Evolutionary conservation across 305 asterid species (phyloP).

Genomic region (Withania somnifera): DNA sequence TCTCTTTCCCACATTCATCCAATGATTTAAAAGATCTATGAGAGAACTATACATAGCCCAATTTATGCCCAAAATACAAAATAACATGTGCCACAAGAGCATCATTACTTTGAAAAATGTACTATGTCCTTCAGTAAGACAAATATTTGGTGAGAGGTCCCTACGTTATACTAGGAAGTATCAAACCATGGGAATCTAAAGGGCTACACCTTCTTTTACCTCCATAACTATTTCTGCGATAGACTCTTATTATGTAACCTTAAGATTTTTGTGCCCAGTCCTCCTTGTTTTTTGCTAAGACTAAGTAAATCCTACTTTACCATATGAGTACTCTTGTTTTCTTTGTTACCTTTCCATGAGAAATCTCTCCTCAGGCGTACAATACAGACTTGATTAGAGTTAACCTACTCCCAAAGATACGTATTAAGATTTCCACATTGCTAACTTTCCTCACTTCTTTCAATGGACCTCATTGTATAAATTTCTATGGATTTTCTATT

Average conservation of each 20-base stretch:
- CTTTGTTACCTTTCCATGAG: neutral
- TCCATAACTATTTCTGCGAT: neutral
- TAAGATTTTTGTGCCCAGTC: neutral
- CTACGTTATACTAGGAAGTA: too few relatives aligned
- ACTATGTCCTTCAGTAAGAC: too few relatives aligned
- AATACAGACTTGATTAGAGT: too few relatives aligned
- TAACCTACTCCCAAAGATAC: too few relatives aligned
- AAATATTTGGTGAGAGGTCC: too few relatives aligned
- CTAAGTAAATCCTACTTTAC: neutral
- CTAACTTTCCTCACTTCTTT: too few relatives aligned
- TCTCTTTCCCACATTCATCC: neutral
- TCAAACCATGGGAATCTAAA: too few relatives aligned
- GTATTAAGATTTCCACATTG: too few relatives aligned
- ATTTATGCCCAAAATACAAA: neutral
- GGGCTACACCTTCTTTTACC: too few relatives aligned
- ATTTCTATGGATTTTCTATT: too few relatives aligned
- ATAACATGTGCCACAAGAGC: neutral
- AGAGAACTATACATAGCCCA: neutral
- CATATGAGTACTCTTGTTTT: neutral
- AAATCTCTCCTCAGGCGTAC: neutral
- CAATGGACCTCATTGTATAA: too few relatives aligned
- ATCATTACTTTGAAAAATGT: too few relatives aligned
- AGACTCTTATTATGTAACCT: neutral
- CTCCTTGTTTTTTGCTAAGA: neutral
- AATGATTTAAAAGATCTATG: neutral